These are phyloP conservation scores for Alternaria alternata DNA, from an alignment of 2,329 filamentous ascomycete genomes.

Conservation along the genomic window DNA sequence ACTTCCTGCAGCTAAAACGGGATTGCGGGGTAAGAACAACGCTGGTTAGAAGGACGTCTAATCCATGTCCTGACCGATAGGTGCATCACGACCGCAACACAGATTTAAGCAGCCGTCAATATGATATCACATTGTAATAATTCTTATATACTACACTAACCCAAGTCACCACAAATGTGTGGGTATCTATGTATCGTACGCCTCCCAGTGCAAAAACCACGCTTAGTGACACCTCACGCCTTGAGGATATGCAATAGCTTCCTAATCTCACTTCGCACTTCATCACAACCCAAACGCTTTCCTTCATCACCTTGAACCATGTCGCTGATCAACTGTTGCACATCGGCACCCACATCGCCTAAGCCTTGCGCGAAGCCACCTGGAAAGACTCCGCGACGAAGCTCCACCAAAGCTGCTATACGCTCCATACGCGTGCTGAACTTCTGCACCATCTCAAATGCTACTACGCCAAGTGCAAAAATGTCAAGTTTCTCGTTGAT, in stretches of 20 bases:
- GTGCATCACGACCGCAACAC: background rate
- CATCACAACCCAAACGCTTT: constrained; percentile 39
- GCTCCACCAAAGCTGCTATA: constrained; percentile 41
- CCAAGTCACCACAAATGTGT: background rate
- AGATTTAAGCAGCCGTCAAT: background rate
- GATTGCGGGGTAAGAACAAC: background rate
- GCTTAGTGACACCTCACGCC: background rate
- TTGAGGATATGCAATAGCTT: constrained; percentile 29
- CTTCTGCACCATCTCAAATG: constrained; percentile 67
- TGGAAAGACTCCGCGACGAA: constrained; percentile 46
- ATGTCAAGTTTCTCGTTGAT: constrained; percentile 65
- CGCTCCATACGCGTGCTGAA: constrained; percentile 57
- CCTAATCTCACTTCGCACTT: constrained; percentile 36
- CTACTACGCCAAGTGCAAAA: constrained; percentile 68
- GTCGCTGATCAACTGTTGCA: constrained; percentile 37
- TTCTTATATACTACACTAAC: background rate
- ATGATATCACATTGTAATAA: no score
- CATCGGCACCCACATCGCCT: constrained; percentile 27
- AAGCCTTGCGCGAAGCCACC: constrained; percentile 33
- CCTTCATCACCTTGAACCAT: constrained; percentile 47
- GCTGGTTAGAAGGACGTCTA: no score
- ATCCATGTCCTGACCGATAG: no score
- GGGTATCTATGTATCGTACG: background rate
- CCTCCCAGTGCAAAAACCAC: background rate
- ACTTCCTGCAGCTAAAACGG: background rate